Percentiles rank a stretch among this genome's conserved stretches.
Evolutionary conservation across 2,329 filamentous ascomycete genomes (phyloP).

Genomic region (Sporothrix phasma): DNA sequence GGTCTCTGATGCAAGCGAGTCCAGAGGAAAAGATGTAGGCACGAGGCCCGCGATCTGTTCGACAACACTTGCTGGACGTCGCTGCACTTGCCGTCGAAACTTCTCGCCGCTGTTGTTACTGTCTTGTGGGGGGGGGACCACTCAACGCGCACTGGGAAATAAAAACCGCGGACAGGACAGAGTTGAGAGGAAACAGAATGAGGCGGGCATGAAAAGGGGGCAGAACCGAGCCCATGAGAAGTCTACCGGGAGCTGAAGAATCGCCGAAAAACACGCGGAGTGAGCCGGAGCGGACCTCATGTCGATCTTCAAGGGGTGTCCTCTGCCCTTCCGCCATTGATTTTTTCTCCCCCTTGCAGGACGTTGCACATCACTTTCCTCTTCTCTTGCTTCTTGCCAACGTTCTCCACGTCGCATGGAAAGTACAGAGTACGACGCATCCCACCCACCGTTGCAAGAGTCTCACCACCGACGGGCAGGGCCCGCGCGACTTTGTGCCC

Average conservation of each 20-base stretch:
- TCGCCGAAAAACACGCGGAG: neutral
- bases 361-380: neutral
- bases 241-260: too few relatives aligned
- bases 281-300: neutral
- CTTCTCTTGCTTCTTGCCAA: neutral
- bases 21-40: neutral
- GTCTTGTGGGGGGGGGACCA: neutral
- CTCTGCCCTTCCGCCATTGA: neutral
- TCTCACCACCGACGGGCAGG: too few relatives aligned
- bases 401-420: neutral
- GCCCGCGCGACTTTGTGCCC: too few relatives aligned
- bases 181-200: neutral
- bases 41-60: neutral
- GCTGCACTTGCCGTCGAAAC: neutral
- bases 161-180: too few relatives aligned
- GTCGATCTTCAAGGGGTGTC: slow-evolving; percentile 3
- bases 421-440: too few relatives aligned
- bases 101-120: neutral
- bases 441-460: too few relatives aligned
- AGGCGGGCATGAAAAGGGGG: neutral
- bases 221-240: too few relatives aligned
- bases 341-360: neutral
- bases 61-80: neutral
- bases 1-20: neutral
- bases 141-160: neutral